phyloP scores from a whole-genome alignment of 2,329 filamentous ascomycete species.

The Aureobasidium leucospermi region DNA sequence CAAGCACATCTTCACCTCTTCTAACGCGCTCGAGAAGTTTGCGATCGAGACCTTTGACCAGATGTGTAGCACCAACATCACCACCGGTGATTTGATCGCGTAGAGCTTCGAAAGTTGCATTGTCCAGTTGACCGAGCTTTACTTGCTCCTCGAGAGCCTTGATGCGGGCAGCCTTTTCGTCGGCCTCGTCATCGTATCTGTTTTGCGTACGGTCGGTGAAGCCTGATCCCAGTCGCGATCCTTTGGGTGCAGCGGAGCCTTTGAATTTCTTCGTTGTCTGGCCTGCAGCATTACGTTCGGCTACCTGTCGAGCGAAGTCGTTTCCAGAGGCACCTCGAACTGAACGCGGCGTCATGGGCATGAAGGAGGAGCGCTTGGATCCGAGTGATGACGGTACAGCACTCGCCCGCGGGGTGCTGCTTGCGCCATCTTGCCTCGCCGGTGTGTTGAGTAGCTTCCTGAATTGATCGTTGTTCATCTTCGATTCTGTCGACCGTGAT shows the following conservation, averaged over 20 bases:
- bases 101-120: conserved; percentile 67
- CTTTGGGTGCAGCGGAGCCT: conserved; percentile 69
- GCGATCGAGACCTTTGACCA: conserved; percentile 88
- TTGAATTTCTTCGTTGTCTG: conserved; percentile 66
- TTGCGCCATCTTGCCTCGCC: conserved; percentile 28
- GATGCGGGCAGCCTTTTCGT: conserved; percentile 58
- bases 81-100: conserved; percentile 73
- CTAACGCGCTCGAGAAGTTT: conserved; percentile 64
- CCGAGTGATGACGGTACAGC: conserved; percentile 29
- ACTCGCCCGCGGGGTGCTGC: conserved; percentile 21
- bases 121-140: conserved; percentile 78
- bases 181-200: conserved; percentile 46
- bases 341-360: conserved; percentile 87
- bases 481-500: background rate
- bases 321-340: conserved; percentile 47
- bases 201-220: conserved; percentile 76
- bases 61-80: conserved; percentile 69
- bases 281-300: conserved; percentile 54
- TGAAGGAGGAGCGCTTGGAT: conserved; percentile 35
- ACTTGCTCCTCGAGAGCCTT: conserved; percentile 73
- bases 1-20: conserved; percentile 54
- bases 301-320: conserved; percentile 78
- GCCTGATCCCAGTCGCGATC: conserved; percentile 68
- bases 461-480: conserved; percentile 95
- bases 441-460: conserved; percentile 62